Conservation (phyloP, 1,284 basidiomycete species). For the Malassezia japonica region DNA sequence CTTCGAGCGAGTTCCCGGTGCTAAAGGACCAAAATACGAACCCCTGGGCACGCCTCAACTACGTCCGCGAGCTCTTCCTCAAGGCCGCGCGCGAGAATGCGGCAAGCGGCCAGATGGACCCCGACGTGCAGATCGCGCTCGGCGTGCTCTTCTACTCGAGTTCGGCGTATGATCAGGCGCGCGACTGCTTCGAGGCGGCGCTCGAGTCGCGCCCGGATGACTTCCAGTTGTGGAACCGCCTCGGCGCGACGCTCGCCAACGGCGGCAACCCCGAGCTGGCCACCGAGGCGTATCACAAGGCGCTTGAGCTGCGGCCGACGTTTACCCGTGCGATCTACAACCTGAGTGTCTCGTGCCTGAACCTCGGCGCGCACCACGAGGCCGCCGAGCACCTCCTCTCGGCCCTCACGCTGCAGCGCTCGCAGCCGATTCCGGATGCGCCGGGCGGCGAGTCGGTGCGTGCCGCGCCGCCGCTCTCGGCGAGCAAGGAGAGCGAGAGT, state of each 20-base stretch:
- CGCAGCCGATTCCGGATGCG: slow-evolving; percentile 43
- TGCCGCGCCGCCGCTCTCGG: slow-evolving; percentile 30
- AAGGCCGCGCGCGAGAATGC: slow-evolving; percentile 62
- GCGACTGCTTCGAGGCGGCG: slow-evolving; percentile 83
- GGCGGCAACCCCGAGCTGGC: slow-evolving; percentile 87
- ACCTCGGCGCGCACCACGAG: slow-evolving; percentile 89
- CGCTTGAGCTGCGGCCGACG: slow-evolving; percentile 82
- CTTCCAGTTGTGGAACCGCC: slow-evolving; percentile 89
- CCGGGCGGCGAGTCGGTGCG: slow-evolving; percentile 22
- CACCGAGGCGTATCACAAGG: slow-evolving; percentile 84
- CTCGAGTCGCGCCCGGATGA: slow-evolving; percentile 73
- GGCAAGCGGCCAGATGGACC: slow-evolving; percentile 60
- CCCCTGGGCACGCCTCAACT: slow-evolving; percentile 75
- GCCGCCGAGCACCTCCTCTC: slow-evolving; percentile 93
- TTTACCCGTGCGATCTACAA: slow-evolving; percentile 97
- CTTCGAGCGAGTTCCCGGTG: slow-evolving; percentile 54
- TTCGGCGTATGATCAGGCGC: slow-evolving; percentile 65
- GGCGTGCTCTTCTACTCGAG: slow-evolving; percentile 88
- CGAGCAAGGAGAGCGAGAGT: slow-evolving; percentile 51
- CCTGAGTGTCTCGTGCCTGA: slow-evolving; percentile 88
- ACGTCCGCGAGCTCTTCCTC: slow-evolving; percentile 74
- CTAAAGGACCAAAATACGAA: slow-evolving; percentile 50
- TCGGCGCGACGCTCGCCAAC: slow-evolving; percentile 91
- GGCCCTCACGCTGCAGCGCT: slow-evolving; percentile 70
- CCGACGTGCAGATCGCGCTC: slow-evolving; percentile 85